These are phyloP conservation scores for Cutaneotrichosporon arboriforme DNA, from an alignment of 1,284 basidiomycete genomes.

Conservation along the genomic window DNA sequence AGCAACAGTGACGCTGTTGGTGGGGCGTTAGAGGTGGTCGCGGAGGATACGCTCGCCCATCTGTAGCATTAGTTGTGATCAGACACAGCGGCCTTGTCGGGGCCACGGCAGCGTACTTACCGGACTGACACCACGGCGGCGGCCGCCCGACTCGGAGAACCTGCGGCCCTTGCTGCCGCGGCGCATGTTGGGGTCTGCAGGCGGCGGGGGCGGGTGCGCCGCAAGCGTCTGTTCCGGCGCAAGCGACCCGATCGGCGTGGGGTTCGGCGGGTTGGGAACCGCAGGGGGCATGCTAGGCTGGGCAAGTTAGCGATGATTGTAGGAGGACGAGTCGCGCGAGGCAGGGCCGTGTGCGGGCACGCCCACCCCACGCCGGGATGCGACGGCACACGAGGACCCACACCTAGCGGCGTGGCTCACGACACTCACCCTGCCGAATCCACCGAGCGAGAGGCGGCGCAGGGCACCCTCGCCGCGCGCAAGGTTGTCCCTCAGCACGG, in stretches of 20 bases:
- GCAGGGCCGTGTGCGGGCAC: too few species aligned
- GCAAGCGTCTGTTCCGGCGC: conserved; percentile 8
- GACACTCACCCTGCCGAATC: conserved; percentile 32
- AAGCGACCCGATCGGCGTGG: conserved; percentile 14
- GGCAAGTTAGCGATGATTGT: not conserved
- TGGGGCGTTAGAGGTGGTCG: conserved; percentile 33
- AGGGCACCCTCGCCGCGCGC: conserved; percentile 41
- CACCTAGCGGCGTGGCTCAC: too few species aligned
- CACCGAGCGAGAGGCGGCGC: conserved; percentile 34
- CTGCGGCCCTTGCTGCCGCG: conserved; percentile 7
- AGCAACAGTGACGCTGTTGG: not conserved
- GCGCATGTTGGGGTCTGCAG: not conserved
- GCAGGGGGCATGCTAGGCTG: conserved; percentile 2
- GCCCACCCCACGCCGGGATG: not conserved
- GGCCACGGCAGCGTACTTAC: conserved; percentile 22
- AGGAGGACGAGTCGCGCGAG: too few species aligned
- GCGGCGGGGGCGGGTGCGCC: conserved; percentile 14
- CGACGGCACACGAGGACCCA: too few species aligned
- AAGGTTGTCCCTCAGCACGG: conserved; percentile 36
- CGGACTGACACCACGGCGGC: conserved; percentile 42
- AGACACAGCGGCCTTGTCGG: not conserved
- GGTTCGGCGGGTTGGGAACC: conserved; percentile 20
- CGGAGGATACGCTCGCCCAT: conserved; percentile 44
- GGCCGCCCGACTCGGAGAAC: conserved; percentile 33
- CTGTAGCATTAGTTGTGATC: conserved; percentile 16